Evolutionary conservation across 768 basidiomycete species (phyloP).

Genomic region (Strobilomyces echinocephalus): DNA sequence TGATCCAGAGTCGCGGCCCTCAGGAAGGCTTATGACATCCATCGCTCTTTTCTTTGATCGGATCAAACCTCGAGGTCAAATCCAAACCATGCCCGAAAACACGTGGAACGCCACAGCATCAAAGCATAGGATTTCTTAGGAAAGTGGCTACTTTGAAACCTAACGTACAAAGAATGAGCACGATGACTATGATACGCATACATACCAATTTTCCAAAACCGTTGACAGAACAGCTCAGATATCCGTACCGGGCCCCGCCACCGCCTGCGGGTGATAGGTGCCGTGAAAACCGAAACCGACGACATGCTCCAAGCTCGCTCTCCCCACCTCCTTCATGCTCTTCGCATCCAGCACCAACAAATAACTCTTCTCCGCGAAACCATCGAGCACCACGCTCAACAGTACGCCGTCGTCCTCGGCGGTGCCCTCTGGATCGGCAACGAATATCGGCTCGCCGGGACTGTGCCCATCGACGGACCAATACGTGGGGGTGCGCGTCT

Average conservation of each 20-base stretch:
- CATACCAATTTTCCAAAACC: not conserved
- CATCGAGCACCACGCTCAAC: constrained; percentile 36
- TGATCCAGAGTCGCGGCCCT: no score
- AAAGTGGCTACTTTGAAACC: no score
- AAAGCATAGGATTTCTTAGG: no score
- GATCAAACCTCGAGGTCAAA: no score
- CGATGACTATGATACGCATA: not conserved
- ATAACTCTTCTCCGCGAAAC: constrained; percentile 27
- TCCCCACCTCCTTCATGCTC: constrained; percentile 33
- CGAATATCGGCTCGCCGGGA: constrained; percentile 37
- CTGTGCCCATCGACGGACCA: constrained; percentile 30
- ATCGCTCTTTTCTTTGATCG: no score
- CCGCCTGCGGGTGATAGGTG: constrained; percentile 11
- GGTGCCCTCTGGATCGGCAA: constrained; percentile 25
- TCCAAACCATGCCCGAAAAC: no score
- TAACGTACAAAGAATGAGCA: not conserved
- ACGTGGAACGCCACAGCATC: no score
- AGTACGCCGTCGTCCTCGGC: constrained; percentile 36
- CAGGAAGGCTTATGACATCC: no score
- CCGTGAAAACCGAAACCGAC: constrained; percentile 39
- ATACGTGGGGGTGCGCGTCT: constrained; percentile 16
- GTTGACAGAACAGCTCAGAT: constrained; percentile 8
- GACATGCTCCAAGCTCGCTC: constrained; percentile 31
- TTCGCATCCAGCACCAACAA: constrained; percentile 35
- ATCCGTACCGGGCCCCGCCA: constrained; percentile 17